Evolutionary conservation across 768 basidiomycete genomes (phyloP), one percentile per base, ranked within the genome.

Genomic region (Collybiopsis luxurians): DNA sequence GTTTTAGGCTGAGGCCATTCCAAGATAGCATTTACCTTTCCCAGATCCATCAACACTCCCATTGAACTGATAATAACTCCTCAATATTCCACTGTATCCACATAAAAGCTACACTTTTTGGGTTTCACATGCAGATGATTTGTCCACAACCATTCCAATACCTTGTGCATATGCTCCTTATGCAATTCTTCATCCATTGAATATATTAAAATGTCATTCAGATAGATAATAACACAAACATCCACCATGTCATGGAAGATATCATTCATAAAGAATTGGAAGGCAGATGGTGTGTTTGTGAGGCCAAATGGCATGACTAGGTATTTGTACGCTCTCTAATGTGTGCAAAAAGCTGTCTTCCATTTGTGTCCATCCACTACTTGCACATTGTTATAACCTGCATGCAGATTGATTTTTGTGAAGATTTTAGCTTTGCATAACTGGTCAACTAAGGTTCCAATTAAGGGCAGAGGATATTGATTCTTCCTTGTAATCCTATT

Each of bases 301-400:
- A 72, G 49, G 0, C 74, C 72, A 39, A 74, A 76, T 52, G 71
- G 76, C 75, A 80, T 79, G 4, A 80, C 75, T 1, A 67, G 59
- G 2, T 66, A 72, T 67, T 81, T 71, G 50, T 70, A 79, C 0
- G 71, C 59, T 2, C 78, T 76, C 17, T 60, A 59, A 15, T 70
- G 66, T 0, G 69, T 74, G 1, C 45, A 56, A 63, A 81, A 80
- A 0, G 75, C 73, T 0, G 73, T 76, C 59, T 80, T 80, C 71
- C 70, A 74, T 59, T 78, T 66, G 56, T 80, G 69, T 3, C 75
- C 77, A 30, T 72, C 66, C 12, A 66, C 67, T 23, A 81, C 72
- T 2, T 73, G 62, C 19, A 81, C 61, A 15, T 75, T 73, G 60
- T 79, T 73, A 59, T 71, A 81, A 0, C 71, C 75, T 40, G 66